Base-by-base conservation (phyloP, 169 alveolate genomes). In the Plasmodium cynomolgi region DNA sequence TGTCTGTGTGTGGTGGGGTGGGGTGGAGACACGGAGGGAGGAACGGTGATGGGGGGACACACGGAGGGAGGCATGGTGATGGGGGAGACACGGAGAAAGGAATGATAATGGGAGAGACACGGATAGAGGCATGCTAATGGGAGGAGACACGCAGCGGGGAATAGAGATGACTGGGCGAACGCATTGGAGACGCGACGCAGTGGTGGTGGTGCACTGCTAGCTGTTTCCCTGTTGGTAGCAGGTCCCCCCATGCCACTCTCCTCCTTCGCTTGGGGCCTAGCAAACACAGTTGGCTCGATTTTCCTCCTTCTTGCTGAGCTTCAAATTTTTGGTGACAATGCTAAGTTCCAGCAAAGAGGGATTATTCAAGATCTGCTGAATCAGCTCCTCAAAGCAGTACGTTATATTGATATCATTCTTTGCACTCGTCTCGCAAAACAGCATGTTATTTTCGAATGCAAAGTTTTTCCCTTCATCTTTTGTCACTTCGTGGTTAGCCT, bases 401-500 rank as follows among this genome's bases (percentile, higher is more conserved):
- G 92, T 83, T 31, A 92, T 84, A 20, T 91, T 91, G 20, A 92
- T 84, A 26, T 92, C 92, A 50, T 79, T 83, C 31, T 92, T 92
- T 31, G 95, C 95, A 23, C 92, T 81, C 11, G 93, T 92, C n/a
- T 92, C 95, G n/a, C 91, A 84, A 83, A 81, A 92, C 34, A 92
- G 17, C 95, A 92, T 92, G n/a, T 47, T 62, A 47, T 92, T 80
- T 68, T 83, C 88, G 20, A 92, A 75, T 1, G 95, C 95, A 34
- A 92, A 92, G 56, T 92, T 74, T 82, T 92, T 91, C 23, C 95
- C 95, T 82, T 92, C 92, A 31, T 44, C 83, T 71, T 82, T 83
- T 9, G 93, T 92, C 9, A 92, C 86, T 33, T 83, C 92, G 15
- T 91, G 93, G 68, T 92, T 44, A 0, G 93, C 84, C 23, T 94